phyloP scores from a whole-genome alignment of 1,284 basidiomycete genomes.

The Trametes pubescens region DNA sequence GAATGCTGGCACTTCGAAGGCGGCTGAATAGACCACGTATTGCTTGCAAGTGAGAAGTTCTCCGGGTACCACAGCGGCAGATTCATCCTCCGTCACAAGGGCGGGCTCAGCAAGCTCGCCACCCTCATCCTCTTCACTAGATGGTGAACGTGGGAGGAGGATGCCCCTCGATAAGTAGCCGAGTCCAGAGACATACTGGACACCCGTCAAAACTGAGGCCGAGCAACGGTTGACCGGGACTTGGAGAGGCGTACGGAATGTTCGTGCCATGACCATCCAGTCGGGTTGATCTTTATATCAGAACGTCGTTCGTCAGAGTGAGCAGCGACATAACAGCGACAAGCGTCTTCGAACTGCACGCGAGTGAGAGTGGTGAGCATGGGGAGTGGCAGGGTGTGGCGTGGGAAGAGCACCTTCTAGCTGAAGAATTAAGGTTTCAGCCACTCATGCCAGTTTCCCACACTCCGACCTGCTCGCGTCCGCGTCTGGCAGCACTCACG shows the following conservation, averaged over 20 bases:
- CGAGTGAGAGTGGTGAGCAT: slow-evolving; percentile 58
- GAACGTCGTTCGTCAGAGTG: slow-evolving; percentile 17
- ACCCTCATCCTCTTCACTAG: slow-evolving; percentile 9
- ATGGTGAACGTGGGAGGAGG: slow-evolving; percentile 21
- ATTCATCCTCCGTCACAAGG: slow-evolving; percentile 25
- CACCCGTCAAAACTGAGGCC: slow-evolving; percentile 21
- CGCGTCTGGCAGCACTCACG: slow-evolving; percentile 42
- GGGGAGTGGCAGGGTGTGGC: slow-evolving; percentile 48
- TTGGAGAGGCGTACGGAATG: slow-evolving; percentile 52
- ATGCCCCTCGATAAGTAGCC: slow-evolving; percentile 60
- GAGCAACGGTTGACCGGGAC: background rate
- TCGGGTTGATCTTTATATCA: slow-evolving; percentile 23
- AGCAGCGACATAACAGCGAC: slow-evolving; percentile 46
- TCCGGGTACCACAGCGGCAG: slow-evolving; percentile 17
- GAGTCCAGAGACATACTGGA: slow-evolving; percentile 47
- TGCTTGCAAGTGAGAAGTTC: slow-evolving; percentile 56
- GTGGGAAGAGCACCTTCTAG: slow-evolving; percentile 48
- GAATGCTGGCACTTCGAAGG: slow-evolving; percentile 80
- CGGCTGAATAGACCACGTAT: slow-evolving; percentile 74
- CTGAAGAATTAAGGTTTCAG: slow-evolving; percentile 50
- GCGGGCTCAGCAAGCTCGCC: slow-evolving; percentile 4
- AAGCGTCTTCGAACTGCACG: slow-evolving; percentile 67
- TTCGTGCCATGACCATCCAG: slow-evolving; percentile 64
- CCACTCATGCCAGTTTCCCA: slow-evolving; percentile 45
- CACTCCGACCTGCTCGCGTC: slow-evolving; percentile 29